Evolutionary conservation across 2,329 filamentous ascomycete species (phyloP), one percentile per base, ranked within the genome.

Genomic region (Trichothecium roseum): DNA sequence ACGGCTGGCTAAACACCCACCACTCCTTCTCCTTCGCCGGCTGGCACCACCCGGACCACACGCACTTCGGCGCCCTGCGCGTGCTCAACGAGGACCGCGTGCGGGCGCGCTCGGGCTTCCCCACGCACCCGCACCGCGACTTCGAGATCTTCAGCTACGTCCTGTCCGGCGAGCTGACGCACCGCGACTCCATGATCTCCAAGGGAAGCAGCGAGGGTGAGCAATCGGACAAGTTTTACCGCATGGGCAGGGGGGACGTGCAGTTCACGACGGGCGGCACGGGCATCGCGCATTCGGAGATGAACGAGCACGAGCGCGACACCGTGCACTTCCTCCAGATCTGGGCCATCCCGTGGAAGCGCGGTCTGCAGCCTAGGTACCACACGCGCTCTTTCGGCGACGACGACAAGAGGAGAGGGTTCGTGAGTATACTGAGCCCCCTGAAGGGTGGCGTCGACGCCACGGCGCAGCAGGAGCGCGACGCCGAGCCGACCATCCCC

Each of bases 141-240:
- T 88, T 86, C 56, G 83, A 93, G 58, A 94, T 94, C 61, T 93
- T 89, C 69, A 80, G 72, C 52, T 91, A 94, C 61, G 81, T 93
- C 50, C 67, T 94, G n/a, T 75, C 68, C 32, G 86, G 87, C 43
- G 84, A 89, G 59, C 72, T 94, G 42, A 89, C 87, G 32, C 87
- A 94, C 63, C 80, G 85, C 32, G 86, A 94, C 60, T 83, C 75
- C 41, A 88, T 93, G 79, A 73, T 84, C 47, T 74, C 74, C 56
- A 84, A 79, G 59, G 76, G 75, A 31, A 59, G 64, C 15, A 24
- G 20, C 10, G 78, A 81, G 51, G 74, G 68, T 16, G 66, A 54
- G 13, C 60, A 65, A 42, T 69, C 70, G 30, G 75, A 83, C 52
- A 66, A 74, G 45, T 84, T 83, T 52, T 84, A 68, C 50, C 66